Evolutionary conservation across 805 yeast genomes (phyloP), one percentile per base, ranked within the genome.

Genomic region (Starmerella sp.): DNA sequence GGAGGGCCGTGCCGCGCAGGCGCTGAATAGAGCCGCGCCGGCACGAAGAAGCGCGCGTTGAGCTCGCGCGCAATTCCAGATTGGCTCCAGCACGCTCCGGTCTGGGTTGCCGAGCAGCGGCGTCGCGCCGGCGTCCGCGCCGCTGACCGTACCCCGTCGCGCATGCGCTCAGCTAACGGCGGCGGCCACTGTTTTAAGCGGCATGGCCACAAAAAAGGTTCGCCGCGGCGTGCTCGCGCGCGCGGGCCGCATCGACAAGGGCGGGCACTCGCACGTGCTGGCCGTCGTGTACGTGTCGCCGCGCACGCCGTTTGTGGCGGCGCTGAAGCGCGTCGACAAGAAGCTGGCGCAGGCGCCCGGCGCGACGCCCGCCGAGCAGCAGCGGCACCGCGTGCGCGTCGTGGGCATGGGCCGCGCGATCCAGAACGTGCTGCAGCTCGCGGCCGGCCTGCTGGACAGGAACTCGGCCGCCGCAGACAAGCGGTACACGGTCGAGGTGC

Each of bases 341-440:
- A 71, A 75, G 51, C 66, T 87, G 17, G 51, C 43, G 7, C n/a
- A 17, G 35, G 28, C 32, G 32, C 34, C 35, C 32, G 14, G 43
- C 35, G 35, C 22, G 13, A n/a, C 9, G 13, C 48, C 22, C 14
- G 32, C 48, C 13, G 36, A 44, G 17, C 17, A 10, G 36, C 43
- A 46, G 30, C 14, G 10, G 38, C 15, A 32, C 11, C 51, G 51
- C 43, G 43, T 48, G 13, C 51, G 51, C 35, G 75, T 89, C 3
- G 68, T 78, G 53, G 96, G 95, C 0, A 81, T 86, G 84, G 96
- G 96, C 1, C 75, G 73, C 54, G 77, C 90, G 9, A 79, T 84
- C 9, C 81, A 77, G 49, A 83, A 78, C 62, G 79, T 83, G 0
- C 57, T 84, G n/a, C 72, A 81, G 13, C 58, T 89, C 0, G 95